Percentiles rank a stretch among this genome's conserved stretches.
phyloP scores from a whole-genome alignment of 805 yeast species.

The Zygoascus flipseniorum region DNA sequence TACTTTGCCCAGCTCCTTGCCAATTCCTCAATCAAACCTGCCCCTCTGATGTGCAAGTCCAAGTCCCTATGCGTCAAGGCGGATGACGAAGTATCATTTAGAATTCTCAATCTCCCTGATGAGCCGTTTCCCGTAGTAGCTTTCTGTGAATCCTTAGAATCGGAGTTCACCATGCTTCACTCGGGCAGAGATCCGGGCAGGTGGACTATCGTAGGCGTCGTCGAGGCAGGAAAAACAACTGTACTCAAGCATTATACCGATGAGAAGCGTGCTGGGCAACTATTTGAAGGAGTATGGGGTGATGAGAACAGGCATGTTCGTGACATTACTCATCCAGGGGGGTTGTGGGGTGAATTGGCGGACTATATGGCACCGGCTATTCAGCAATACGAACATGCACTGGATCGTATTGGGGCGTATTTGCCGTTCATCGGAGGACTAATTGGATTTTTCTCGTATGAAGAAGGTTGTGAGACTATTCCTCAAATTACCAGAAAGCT shows the following conservation, averaged over 20 bases:
- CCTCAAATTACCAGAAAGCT: slow-evolving; percentile 16
- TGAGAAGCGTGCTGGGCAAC: slow-evolving; percentile 7
- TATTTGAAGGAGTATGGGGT: slow-evolving; percentile 2
- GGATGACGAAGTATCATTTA: neutral
- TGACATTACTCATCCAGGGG: neutral
- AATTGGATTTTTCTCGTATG: slow-evolving; percentile 80
- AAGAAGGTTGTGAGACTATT: slow-evolving; percentile 41
- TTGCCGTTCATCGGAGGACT: slow-evolving; percentile 75
- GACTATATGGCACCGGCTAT: slow-evolving; percentile 35
- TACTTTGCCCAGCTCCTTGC: neutral
- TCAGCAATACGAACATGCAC: slow-evolving; percentile 12
- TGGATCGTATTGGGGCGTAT: slow-evolving; percentile 8
- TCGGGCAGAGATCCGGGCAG: slow-evolving; percentile 80
- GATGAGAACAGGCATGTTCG: neutral
- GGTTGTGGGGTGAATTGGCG: slow-evolving; percentile 47
- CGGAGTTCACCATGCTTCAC: slow-evolving; percentile 55
- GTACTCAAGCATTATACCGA: slow-evolving; percentile 16
- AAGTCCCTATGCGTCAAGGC: neutral
- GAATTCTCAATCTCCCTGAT: neutral
- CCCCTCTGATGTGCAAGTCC: slow-evolving; percentile 6
- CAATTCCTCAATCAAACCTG: slow-evolving; percentile 17
- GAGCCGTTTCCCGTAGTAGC: neutral
- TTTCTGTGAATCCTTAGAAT: slow-evolving; percentile 41
- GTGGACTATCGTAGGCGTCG: slow-evolving; percentile 77
- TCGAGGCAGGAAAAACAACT: slow-evolving; percentile 13